Conservation (phyloP, 1,284 basidiomycete genomes). For the Rhodotorula sp. region DNA sequence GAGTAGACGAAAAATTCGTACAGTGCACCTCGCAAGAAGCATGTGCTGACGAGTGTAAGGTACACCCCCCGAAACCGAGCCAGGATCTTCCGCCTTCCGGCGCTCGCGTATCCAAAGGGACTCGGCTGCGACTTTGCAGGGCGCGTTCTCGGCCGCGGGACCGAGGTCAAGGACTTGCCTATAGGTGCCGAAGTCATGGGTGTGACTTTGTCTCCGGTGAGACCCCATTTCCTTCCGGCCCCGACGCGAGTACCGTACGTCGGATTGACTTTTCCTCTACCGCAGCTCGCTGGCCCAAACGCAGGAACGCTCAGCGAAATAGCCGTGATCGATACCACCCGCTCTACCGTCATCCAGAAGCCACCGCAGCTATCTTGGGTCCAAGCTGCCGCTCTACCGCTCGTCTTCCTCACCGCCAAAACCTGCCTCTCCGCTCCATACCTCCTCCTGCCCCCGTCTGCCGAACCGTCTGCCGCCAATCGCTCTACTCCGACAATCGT, state of each 20-base stretch:
- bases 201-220: slow-evolving; percentile 27
- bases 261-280: too few relatives aligned
- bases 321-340: slow-evolving; percentile 34
- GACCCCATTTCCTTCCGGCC: not conserved
- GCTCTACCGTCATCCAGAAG: slow-evolving; percentile 50
- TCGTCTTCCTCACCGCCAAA: slow-evolving; percentile 61
- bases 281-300: slow-evolving; percentile 19
- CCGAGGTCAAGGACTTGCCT: slow-evolving; percentile 54
- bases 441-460: slow-evolving; percentile 16
- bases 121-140: slow-evolving; percentile 59
- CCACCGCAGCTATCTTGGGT: slow-evolving; percentile 56
- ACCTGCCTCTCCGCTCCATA: slow-evolving; percentile 54
- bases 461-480: slow-evolving; percentile 51
- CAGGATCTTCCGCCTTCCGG: slow-evolving; percentile 60
- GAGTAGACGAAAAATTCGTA: not conserved
- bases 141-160: slow-evolving; percentile 54
- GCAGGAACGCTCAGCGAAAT: slow-evolving; percentile 47
- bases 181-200: slow-evolving; percentile 64
- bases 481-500: slow-evolving; percentile 52
- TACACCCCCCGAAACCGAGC: slow-evolving; percentile 54
- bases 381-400: slow-evolving; percentile 60
- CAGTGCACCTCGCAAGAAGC: not conserved
- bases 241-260: too few relatives aligned
- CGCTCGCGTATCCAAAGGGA: slow-evolving; percentile 36
- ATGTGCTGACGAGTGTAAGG: slow-evolving; percentile 1